A percentile compares a stretch with the other conserved stretches of the same genome.
phyloP scores from a whole-genome alignment of 495 filamentous ascomycete species.

The Aspergillus bridgeri region DNA sequence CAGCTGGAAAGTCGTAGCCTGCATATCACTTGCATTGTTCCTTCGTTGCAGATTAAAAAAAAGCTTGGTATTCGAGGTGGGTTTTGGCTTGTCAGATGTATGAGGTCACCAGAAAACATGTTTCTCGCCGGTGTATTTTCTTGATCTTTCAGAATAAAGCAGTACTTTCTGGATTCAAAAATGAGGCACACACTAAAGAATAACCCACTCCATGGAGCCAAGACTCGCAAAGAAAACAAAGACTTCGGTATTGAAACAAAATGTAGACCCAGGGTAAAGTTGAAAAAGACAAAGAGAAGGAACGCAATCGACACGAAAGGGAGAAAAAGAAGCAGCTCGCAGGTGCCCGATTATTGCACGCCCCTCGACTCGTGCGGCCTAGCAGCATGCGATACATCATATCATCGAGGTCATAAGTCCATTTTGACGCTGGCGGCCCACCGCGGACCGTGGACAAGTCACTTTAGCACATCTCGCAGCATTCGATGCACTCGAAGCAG shows the following conservation, averaged over 20 bases:
- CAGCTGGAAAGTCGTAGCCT: not conserved
- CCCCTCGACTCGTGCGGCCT: conserved; percentile 2
- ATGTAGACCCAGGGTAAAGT: not conserved
- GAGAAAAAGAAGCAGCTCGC: not conserved
- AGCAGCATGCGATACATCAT: not conserved
- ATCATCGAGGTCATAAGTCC: not conserved
- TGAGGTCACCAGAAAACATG: not conserved
- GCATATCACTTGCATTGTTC: not conserved
- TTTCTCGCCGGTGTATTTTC: not conserved
- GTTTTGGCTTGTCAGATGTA: too few relatives aligned
- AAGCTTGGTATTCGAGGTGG: not conserved
- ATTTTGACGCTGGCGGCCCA: not conserved
- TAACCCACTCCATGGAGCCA: not conserved
- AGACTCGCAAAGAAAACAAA: conserved; percentile 1
- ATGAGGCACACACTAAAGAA: not conserved
- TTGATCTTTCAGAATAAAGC: not conserved
- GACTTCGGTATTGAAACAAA: not conserved
- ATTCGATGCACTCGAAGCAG: conserved; percentile 68
- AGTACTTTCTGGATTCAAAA: not conserved
- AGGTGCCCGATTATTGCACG: not conserved
- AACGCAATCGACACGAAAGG: conserved; percentile 7
- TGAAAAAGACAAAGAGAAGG: conserved; percentile 1
- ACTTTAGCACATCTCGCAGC: conserved; percentile 53
- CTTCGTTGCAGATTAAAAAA: not conserved
- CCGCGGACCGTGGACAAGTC: conserved; percentile 3